Conservation (phyloP, 176 grass and related monocot species). For the Canna indica region DNA sequence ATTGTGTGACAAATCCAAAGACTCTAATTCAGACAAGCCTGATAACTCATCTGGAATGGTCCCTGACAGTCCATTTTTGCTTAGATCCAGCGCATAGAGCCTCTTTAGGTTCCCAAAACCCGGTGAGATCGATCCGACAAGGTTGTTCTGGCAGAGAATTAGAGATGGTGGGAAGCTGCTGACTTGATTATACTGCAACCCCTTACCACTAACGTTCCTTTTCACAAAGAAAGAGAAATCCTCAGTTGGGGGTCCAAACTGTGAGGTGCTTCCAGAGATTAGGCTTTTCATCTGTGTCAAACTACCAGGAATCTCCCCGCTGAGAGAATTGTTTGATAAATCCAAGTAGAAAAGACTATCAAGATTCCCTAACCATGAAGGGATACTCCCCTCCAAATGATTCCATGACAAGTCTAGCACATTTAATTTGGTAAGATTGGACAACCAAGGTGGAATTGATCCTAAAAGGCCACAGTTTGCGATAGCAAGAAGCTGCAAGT, state of each 20-base stretch:
- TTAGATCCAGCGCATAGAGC: conserved; percentile 66
- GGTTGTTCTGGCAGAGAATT: conserved; percentile 64
- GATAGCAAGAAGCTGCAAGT: conserved; percentile 84
- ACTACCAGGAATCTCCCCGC: conserved; percentile 49
- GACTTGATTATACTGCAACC: conserved; percentile 94
- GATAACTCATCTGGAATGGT: conserved; percentile 71
- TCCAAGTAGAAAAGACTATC: conserved; percentile 90
- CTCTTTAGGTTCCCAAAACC: conserved; percentile 67
- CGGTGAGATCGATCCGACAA: conserved; percentile 54
- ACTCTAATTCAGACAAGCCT: conserved; percentile 71
- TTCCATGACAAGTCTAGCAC: conserved; percentile 98
- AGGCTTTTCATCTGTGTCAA: conserved; percentile 66
- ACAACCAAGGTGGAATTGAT: conserved; percentile 59
- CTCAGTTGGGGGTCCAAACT: conserved; percentile 47
- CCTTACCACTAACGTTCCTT: conserved; percentile 55
- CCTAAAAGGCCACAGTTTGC: conserved; percentile 81
- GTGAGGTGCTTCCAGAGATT: conserved; percentile 39
- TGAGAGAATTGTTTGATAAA: conserved; percentile 90
- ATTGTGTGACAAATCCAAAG: conserved; percentile 80
- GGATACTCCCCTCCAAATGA: conserved; percentile 54
- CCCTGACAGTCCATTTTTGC: conserved; percentile 58
- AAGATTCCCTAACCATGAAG: conserved; percentile 68
- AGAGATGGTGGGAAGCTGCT: conserved; percentile 90
- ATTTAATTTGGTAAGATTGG: conserved; percentile 44
- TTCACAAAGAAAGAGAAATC: conserved; percentile 88